These are phyloP conservation scores for Codiaeum variegatum DNA, from an alignment of 441 rosid genomes.

Conservation along the genomic window DNA sequence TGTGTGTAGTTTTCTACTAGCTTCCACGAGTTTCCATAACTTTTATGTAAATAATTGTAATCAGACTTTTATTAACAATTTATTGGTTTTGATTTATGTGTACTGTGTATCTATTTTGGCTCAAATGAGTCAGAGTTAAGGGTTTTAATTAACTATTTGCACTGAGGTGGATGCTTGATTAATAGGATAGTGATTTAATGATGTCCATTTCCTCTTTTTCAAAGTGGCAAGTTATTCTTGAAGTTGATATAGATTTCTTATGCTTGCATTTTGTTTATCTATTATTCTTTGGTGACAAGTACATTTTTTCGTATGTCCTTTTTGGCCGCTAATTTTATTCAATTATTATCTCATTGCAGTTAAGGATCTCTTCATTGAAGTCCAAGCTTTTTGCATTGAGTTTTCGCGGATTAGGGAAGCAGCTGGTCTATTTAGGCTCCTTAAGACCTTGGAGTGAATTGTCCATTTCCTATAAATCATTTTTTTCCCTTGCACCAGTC, in stretches of 20 bases:
- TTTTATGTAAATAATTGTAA: too few species aligned
- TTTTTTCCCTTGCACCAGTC: neutral
- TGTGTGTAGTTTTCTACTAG: too few species aligned
- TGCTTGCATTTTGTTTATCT: neutral
- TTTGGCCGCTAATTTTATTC: neutral
- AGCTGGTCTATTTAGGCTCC: conserved; percentile 87
- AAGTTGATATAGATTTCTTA: neutral
- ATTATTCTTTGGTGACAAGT: neutral
- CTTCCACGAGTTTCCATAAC: too few species aligned
- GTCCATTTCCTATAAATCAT: neutral
- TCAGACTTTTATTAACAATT: too few species aligned
- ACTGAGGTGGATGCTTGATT: neutral
- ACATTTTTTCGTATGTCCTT: neutral
- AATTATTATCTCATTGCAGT: conserved; percentile 42
- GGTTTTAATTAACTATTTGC: neutral
- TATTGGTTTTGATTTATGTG: too few species aligned
- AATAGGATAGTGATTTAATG: neutral
- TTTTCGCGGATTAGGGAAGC: conserved; percentile 93
- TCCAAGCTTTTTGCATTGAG: conserved; percentile 96
- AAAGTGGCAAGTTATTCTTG: neutral
- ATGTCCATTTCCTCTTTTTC: neutral
- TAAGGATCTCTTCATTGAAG: conserved; percentile 92
- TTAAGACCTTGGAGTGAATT: conserved; percentile 65
- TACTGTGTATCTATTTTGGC: neutral
- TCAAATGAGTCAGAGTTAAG: neutral